A percentile compares a stretch with the other conserved stretches of the same genome.
Conservation (phyloP, 139 green algal genomes). For the Tetratostichococcus sp. region DNA sequence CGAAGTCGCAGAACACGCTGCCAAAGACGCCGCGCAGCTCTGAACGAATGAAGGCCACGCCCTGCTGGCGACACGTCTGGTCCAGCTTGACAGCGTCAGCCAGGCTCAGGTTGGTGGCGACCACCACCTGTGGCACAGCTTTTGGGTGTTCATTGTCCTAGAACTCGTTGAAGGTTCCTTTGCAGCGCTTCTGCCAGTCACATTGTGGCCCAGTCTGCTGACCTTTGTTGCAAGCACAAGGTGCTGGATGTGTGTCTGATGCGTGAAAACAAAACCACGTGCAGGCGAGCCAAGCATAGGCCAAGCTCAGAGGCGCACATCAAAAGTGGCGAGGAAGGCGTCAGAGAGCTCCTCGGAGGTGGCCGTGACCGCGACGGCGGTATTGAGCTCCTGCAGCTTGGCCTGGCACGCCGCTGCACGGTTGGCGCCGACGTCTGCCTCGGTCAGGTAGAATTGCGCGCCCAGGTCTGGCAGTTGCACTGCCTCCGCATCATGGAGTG, state of each 20-base stretch:
- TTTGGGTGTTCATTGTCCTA: too few relatives aligned
- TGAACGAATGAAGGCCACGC: conserved; percentile 82
- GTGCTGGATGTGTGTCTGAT: too few relatives aligned
- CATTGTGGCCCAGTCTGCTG: too few relatives aligned
- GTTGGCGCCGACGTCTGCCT: conserved; percentile 85
- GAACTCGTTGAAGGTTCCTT: too few relatives aligned
- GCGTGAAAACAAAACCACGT: too few relatives aligned
- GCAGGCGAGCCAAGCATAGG: too few relatives aligned
- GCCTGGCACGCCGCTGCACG: conserved; percentile 83
- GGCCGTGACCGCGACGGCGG: conserved; percentile 67
- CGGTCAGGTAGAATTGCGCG: conserved; percentile 92
- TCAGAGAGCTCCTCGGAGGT: conserved; percentile 49
- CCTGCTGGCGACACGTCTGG: conserved; percentile 69
- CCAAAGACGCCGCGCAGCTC: conserved; percentile 91
- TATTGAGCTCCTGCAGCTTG: conserved; percentile 95
- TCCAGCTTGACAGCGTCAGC: conserved; percentile 70
- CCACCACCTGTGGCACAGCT: conserved; percentile 89
- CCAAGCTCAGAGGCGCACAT: too few relatives aligned
- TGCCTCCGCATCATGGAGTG: conserved; percentile 69
- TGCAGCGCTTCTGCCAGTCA: too few relatives aligned
- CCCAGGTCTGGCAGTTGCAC: conserved; percentile 69
- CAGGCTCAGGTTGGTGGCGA: conserved; percentile 62
- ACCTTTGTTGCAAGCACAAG: too few relatives aligned
- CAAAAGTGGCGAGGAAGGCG: conserved; percentile 68
- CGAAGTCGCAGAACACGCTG: conserved; percentile 95